Evolutionary conservation across 2,329 filamentous ascomycete genomes (phyloP), one percentile per base, ranked within the genome.

Genomic region (Claviceps paspali): DNA sequence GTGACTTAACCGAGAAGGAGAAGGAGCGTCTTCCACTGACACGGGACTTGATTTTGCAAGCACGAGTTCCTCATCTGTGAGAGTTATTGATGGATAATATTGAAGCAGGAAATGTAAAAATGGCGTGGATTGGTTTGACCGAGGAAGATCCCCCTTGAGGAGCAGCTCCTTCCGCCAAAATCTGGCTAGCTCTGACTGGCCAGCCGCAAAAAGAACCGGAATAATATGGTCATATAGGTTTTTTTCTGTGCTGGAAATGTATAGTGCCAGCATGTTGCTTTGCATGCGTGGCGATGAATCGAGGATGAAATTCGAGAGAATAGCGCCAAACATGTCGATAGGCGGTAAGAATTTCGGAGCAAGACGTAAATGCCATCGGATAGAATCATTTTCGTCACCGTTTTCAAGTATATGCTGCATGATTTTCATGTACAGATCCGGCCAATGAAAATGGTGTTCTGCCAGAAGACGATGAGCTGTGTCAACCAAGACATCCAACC

Each of bases 201-300:
- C 70, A n/a, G 55, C 51, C 4, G 57, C 51, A 45, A 65, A 73
- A 2, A 74, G 54, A 35, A 62, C 51, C 3, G 70, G 67, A n/a
- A 74, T 58, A 6, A 74, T 38, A 15, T 54, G 50, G 44, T 73
- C 68, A 47, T 74, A 74, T 0, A 73, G 45, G 9, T 50, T 44
- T 29, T 59, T 65, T 32, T 65, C 56, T 2, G 47, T 47, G 32
- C 60, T 66, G 14, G 56, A 54, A 7, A 56, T 48, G 42, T 74
- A 74, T 8, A 74, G 52, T 11, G 54, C 50, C 29, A 53, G 55
- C 6, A 74, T 52, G 2, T 57, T 57, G 8, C 53, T 52, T 31
- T 65, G 59, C 33, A 61, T 48, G 17, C 52, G 45, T 3, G 53
- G 47, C 21, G 58, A 55, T 5, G 50, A 41, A 33, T 66, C 57